A percentile compares a stretch with the other conserved stretches of the same genome.
phyloP scores from a whole-genome alignment of 75 land plant genomes.

The Pinus taeda region DNA sequence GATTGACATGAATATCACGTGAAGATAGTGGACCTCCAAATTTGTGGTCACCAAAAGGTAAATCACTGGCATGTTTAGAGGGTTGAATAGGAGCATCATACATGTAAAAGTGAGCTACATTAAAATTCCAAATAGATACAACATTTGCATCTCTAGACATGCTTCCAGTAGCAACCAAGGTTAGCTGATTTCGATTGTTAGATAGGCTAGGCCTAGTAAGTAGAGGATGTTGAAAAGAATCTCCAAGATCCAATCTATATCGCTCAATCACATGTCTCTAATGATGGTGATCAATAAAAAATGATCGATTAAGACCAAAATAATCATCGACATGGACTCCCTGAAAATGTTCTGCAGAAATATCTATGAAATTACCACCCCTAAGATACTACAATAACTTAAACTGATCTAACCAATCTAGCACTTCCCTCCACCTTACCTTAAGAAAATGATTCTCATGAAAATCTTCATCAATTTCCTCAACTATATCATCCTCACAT shows the following conservation, averaged over 20 bases:
- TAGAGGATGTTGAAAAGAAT: conserved; percentile 38
- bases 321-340: conserved; percentile 38
- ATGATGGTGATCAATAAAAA: conserved; percentile 15
- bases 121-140: conserved; percentile 11
- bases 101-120: conserved; percentile 40
- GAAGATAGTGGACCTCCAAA: conserved; percentile 13
- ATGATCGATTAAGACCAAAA: conserved; percentile 28
- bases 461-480: conserved; percentile 28
- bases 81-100: conserved; percentile 19
- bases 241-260: conserved; percentile 27
- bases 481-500: conserved; percentile 35
- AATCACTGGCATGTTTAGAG: conserved; percentile 18
- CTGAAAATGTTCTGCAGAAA: conserved; percentile 40
- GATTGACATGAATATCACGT: conserved; percentile 14
- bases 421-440: conserved; percentile 42
- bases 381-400: conserved; percentile 26
- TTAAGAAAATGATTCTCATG: conserved; percentile 34
- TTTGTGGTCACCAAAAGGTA: conserved; percentile 20
- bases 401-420: conserved; percentile 26
- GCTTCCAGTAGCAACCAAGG: conserved; percentile 21
- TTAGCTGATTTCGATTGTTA: conserved; percentile 11
- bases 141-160: conserved; percentile 31
- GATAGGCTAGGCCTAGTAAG: conserved; percentile 19
- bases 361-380: conserved; percentile 19
- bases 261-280: conserved; percentile 21